Conservation (phyloP, 75 land plant genomes). For the Sequoiadendron giganteum region DNA sequence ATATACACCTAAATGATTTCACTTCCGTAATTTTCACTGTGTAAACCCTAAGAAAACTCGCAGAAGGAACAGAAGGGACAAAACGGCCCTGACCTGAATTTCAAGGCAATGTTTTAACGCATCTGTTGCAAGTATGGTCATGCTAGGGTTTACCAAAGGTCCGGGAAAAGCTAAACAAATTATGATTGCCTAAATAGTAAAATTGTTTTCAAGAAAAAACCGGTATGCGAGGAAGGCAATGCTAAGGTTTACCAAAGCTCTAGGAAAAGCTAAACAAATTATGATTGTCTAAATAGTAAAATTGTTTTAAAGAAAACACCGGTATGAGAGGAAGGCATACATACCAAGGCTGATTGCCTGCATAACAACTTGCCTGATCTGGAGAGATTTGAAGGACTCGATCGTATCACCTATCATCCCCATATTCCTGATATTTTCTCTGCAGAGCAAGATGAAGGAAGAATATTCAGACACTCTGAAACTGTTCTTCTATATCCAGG, state of each 20-base stretch:
- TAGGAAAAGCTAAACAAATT: not conserved
- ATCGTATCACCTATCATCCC: conserved; percentile 1
- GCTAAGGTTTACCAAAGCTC: not conserved
- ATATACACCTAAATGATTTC: too few species aligned
- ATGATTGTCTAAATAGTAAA: not conserved
- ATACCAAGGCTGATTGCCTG: conserved; percentile 10
- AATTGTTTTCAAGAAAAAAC: not conserved
- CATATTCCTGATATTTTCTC: not conserved
- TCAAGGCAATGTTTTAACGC: not conserved
- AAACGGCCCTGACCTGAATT: not conserved
- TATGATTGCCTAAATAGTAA: not conserved
- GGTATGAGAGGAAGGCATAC: not conserved
- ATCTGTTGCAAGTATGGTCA: not conserved
- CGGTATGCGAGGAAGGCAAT: not conserved
- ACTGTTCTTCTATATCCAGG: not conserved
- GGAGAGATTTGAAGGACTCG: not conserved
- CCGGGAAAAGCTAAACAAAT: not conserved
- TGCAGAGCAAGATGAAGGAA: not conserved
- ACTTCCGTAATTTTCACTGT: not conserved
- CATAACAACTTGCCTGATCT: conserved; percentile 4
- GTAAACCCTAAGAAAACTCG: not conserved
- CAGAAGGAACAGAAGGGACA: not conserved
- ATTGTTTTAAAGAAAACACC: too few species aligned
- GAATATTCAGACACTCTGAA: not conserved
- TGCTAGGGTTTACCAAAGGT: not conserved